These are phyloP conservation scores for Penicillium sp. DNA, from an alignment of 2,329 filamentous ascomycete species.

Conservation along the genomic window DNA sequence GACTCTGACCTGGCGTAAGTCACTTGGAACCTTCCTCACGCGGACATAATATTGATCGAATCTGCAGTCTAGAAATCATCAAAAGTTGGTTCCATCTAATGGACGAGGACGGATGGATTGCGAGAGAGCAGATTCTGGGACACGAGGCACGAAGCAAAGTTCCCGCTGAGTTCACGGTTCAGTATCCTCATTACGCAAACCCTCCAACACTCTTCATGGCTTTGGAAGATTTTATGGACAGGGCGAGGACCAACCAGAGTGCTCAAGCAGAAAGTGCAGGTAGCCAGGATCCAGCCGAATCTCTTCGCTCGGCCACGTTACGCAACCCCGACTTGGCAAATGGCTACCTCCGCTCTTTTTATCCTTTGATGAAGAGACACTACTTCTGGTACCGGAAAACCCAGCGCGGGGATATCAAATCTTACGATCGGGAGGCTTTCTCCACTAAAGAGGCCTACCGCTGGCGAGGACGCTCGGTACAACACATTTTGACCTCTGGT, in stretches of 20 bases:
- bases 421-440: constrained; percentile 83
- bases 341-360: constrained; percentile 68
- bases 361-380: constrained; percentile 80
- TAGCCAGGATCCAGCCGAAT: constrained; percentile 31
- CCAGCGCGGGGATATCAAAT: constrained; percentile 81
- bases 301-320: constrained; percentile 58
- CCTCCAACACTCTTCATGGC: constrained; percentile 91
- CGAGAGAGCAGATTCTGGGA: constrained; percentile 89
- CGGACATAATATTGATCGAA: constrained; percentile 8
- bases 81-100: constrained; percentile 95
- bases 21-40: neutral
- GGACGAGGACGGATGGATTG: constrained; percentile 97
- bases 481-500: constrained; percentile 85
- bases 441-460: constrained; percentile 89
- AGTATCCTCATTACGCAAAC: constrained; percentile 97
- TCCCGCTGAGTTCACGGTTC: constrained; percentile 82
- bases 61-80: constrained; percentile 63
- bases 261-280: constrained; percentile 20
- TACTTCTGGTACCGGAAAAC: constrained; percentile 95
- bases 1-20: constrained; percentile 72
- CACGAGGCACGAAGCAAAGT: constrained; percentile 91
- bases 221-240: constrained; percentile 76
- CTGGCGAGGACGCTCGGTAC: constrained; percentile 83
- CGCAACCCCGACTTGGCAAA: constrained; percentile 62
- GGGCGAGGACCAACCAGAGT: constrained; percentile 51